Base-by-base conservation (phyloP, 805 yeast genomes). In the Komagataella pastoris region DNA sequence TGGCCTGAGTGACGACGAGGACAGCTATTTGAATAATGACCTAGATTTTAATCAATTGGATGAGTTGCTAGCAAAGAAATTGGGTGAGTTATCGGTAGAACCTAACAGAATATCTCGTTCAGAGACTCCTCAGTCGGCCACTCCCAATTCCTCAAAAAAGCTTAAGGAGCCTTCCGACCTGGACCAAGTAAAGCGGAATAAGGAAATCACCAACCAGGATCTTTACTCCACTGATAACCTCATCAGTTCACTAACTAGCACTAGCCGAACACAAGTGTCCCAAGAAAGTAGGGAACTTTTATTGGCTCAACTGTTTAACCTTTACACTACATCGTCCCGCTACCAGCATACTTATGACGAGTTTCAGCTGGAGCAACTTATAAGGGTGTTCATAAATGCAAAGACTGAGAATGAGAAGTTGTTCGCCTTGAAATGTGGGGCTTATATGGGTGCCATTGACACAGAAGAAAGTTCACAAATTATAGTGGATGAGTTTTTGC, bases 251-350 rank as follows among this genome's bases (percentile, higher is more conserved):
- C 65, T 77, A 54, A 60, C 62, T 76, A 0, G 40, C 40, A 30
- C 40, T 8, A 30, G 40, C 14, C 58, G 81, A 52, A 65, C 71
- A 17, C 72, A 70, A 52, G 75, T 78, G 3, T 70, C 76, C 43
- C 65, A 77, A 1, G 65, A 61, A 43, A 71, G 77, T 7, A 61
- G 81, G 52, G 80, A 77, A 56, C 56, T 75, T 54, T 64, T 78
- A 24, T 60, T 76, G 54, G 78, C 76, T 6, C 80, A 78, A 59
- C 63, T 78, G 49, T 76, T 71, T 57, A 73, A 73, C 53, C 61
- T 76, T 5, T 66, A 69, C 47, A 72, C 68, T 51, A 74, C 77
- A 7, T 56, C 63, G 5, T 61, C 67, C 2, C 36, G n/a, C n/a
- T 17, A 48, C 18, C 47, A 45, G 7, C 44, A 19, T 12, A 45